Percentiles rank a stretch among this genome's conserved stretches.
These are phyloP conservation scores for Teratosphaeria zuluensis DNA, from an alignment of 2,329 filamentous ascomycete species.

Conservation along the genomic window DNA sequence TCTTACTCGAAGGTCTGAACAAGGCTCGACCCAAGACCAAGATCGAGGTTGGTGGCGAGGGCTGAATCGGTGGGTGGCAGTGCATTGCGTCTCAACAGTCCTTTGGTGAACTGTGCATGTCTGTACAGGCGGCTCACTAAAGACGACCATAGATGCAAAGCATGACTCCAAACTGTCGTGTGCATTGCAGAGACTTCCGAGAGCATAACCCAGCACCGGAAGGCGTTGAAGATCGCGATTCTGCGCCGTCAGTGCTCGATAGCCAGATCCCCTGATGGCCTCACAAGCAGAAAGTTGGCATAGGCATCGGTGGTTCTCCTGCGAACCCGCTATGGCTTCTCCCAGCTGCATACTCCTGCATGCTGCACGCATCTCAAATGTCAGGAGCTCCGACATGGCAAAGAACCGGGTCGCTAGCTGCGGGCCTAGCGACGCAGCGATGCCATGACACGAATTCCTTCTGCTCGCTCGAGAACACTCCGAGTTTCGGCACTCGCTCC, in stretches of 20 bases:
- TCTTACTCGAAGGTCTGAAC: constrained; percentile 79
- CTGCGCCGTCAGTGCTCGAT: background rate
- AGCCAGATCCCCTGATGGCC: background rate
- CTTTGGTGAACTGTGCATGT: too few species aligned
- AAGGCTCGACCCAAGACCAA: constrained; percentile 48
- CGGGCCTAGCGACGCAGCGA: background rate
- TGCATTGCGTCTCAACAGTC: background rate
- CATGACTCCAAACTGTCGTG: background rate
- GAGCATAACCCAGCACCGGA: background rate
- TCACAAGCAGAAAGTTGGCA: background rate
- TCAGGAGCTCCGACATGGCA: background rate
- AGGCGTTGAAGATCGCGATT: background rate
- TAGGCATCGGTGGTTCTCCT: background rate
- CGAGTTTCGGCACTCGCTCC: background rate
- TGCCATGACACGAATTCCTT: background rate
- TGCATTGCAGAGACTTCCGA: background rate
- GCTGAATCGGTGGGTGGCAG: background rate
- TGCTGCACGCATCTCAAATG: background rate
- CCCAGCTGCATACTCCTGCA: background rate
- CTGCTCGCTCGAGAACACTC: background rate
- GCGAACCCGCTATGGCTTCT: background rate
- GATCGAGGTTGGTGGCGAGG: constrained; percentile 23
- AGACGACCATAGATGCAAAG: too few species aligned
- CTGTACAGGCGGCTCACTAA: background rate
- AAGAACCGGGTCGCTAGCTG: background rate